Evolutionary conservation across 148 eudicot genomes (phyloP).

Genomic region (Euryodendron excelsum): DNA sequence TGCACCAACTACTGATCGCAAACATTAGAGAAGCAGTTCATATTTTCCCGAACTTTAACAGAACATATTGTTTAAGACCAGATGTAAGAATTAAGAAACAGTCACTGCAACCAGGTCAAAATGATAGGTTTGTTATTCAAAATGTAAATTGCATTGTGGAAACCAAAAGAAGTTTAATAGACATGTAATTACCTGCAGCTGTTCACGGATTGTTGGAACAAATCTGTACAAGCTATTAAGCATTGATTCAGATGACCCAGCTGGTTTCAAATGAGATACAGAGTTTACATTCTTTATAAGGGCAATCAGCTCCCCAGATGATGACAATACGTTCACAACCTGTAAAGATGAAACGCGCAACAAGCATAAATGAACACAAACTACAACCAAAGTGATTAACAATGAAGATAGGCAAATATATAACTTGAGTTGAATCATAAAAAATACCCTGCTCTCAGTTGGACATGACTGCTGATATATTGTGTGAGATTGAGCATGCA

Average conservation of each 20-base stretch:
- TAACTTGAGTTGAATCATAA: background rate
- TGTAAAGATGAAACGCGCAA: conserved; percentile 30
- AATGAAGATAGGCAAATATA: background rate
- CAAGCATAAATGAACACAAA: too few species aligned
- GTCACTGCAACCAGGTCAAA: too few species aligned
- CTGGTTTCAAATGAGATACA: conserved; percentile 55
- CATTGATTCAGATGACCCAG: conserved; percentile 47
- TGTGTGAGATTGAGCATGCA: too few species aligned
- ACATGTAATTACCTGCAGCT: conserved; percentile 62
- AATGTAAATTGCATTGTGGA: too few species aligned
- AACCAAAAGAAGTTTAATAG: too few species aligned
- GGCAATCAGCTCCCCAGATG: conserved; percentile 61
- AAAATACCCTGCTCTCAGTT: background rate
- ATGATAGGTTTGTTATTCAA: too few species aligned
- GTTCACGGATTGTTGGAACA: conserved; percentile 71
- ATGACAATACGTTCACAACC: conserved; percentile 68
- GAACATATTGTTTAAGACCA: too few species aligned
- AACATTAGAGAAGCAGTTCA: too few species aligned
- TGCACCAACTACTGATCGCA: too few species aligned
- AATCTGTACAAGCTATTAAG: conserved; percentile 51
- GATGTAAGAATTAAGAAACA: too few species aligned
- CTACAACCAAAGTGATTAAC: background rate
- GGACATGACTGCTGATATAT: background rate
- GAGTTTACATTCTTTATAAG: conserved; percentile 70
- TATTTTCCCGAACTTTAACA: too few species aligned